Percentiles rank a stretch among this genome's conserved stretches.
Conservation (phyloP, 768 basidiomycete genomes). For the Termitomyces heimii region DNA sequence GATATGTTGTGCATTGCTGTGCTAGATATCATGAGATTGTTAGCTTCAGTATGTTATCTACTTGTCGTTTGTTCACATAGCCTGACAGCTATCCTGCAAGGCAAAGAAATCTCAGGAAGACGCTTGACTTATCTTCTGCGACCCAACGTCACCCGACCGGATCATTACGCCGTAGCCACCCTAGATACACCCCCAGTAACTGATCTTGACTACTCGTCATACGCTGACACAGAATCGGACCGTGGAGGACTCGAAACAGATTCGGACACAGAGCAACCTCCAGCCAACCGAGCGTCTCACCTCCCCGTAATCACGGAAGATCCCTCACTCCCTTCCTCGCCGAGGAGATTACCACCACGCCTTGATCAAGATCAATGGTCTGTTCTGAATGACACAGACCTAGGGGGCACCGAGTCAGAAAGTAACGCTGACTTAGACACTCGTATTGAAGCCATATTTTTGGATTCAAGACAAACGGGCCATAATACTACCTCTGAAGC, state of each 20-base stretch:
- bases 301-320: conserved; percentile 23
- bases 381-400: conserved; percentile 23
- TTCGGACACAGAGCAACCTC: conserved; percentile 41
- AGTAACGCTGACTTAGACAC: conserved; percentile 23
- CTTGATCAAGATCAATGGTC: conserved; percentile 29
- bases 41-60: conserved; percentile 62
- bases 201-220: conserved; percentile 54
- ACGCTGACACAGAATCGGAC: conserved; percentile 46
- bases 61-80: neutral
- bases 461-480: conserved; percentile 16
- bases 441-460: conserved; percentile 27
- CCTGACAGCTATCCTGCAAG: conserved; percentile 20
- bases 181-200: conserved; percentile 73
- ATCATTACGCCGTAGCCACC: conserved; percentile 31
- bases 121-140: conserved; percentile 78
- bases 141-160: conserved; percentile 64
- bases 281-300: conserved; percentile 20
- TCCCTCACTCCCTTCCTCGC: conserved; percentile 2
- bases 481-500: conserved; percentile 4
- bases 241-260: conserved; percentile 41
- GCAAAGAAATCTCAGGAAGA: conserved; percentile 51
- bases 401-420: conserved; percentile 22
- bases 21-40: conserved; percentile 76
- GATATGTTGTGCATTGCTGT: conserved; percentile 80
- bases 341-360: neutral